Evolutionary conservation across 2,329 filamentous ascomycete genomes (phyloP), one percentile per base, ranked within the genome.

Genomic region (Verticillium nonalfalfae): DNA sequence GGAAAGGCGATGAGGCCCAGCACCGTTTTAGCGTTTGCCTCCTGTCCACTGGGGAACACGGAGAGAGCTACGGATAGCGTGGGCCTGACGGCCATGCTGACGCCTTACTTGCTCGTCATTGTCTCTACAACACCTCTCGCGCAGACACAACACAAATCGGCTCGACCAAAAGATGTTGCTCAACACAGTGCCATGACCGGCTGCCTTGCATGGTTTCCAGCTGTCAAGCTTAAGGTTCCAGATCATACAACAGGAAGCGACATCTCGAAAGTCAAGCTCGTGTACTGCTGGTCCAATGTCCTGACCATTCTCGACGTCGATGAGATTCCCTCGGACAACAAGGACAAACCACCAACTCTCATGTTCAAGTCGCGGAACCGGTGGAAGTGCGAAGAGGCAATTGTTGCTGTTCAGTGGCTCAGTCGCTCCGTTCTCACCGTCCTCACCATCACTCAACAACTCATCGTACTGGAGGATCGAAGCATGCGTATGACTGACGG

Each of bases 241-340:
- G 88, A 92, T 64, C 79, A 85, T 1, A 81, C 84, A 56, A 86
- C 85, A 0, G 87, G 86, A 5, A 89, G 87, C 68, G 84, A 87
- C 7, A 81, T 88, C 10, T 93, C 91, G 18, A 89, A 88, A 70
- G 90, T 89, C 40, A 98, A 99, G 74, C 83, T 99, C 18, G 94
- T 91, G 0, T 99, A 99, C 76, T 97, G 93, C 74, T 99, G 95
- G 95, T 98, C 95, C 2, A 98, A 98, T 69, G 87, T 98, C n/a
- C 78, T 99, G 66, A 98, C 93, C 0, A 88, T 99, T 5, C 78
- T 99, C 31, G 95, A 99, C 65, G 86, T 98, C 11, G 88, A 94
- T 59, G 90, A 95, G 67, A 79, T 88, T 13, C 82, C 83, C 21
- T 76, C 83, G 0, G 83, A 86, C 14, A 87, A 92, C 66, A 87